Conservation (phyloP, 495 filamentous ascomycete species). For the Mytilinidion resinicola region DNA sequence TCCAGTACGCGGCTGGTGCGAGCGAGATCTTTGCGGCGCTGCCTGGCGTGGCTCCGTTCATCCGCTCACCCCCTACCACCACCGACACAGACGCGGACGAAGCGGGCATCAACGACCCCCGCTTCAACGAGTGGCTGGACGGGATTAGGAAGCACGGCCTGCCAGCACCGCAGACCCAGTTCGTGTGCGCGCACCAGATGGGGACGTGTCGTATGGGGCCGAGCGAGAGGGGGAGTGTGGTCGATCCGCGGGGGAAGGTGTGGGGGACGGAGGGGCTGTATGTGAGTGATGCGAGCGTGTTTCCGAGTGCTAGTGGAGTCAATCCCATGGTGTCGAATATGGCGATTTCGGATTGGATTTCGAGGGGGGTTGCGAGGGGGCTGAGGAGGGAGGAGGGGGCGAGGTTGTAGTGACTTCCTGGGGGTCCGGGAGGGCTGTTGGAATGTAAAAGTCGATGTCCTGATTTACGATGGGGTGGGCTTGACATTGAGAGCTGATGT, state of each 20-base stretch:
- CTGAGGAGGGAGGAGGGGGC: slow-evolving; percentile 10
- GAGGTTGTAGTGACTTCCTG: neutral
- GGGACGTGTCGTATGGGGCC: slow-evolving; percentile 77
- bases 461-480: too few species aligned
- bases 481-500: too few species aligned
- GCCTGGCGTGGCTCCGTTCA: slow-evolving; percentile 58
- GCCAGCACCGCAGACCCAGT: slow-evolving; percentile 44
- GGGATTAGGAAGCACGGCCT: slow-evolving; percentile 46
- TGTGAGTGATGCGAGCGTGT: slow-evolving; percentile 80
- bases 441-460: too few species aligned
- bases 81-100: slow-evolving; percentile 35
- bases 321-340: slow-evolving; percentile 93
- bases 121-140: slow-evolving; percentile 62
- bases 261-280: slow-evolving; percentile 72
- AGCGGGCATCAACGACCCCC: slow-evolving; percentile 56
- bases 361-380: slow-evolving; percentile 43
- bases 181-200: slow-evolving; percentile 82
- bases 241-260: slow-evolving; percentile 65
- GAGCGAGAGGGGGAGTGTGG: slow-evolving; percentile 55
- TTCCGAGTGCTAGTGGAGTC: slow-evolving; percentile 83
- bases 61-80: slow-evolving; percentile 41
- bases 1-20: slow-evolving; percentile 70
- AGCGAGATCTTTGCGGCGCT: slow-evolving; percentile 63
- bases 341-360: slow-evolving; percentile 68
- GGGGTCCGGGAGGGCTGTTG: too few species aligned